Evolutionary conservation across 495 filamentous ascomycete species (phyloP).

Genomic region (Rhizodiscina lignyota): DNA sequence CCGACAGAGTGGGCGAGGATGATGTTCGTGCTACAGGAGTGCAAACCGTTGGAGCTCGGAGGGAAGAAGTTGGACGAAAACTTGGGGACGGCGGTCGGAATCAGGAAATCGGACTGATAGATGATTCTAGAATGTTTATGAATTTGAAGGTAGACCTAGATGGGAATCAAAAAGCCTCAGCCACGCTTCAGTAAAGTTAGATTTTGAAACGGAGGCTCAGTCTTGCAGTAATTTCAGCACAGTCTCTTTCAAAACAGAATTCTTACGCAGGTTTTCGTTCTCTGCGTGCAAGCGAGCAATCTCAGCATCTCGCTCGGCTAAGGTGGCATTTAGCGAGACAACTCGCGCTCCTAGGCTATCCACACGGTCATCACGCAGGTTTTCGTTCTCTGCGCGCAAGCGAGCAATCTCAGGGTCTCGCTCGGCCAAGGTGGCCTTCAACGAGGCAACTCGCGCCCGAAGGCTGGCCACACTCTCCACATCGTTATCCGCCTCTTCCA

Average conservation of each 20-base stretch:
- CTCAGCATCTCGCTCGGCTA: too few species aligned
- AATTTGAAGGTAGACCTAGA: neutral
- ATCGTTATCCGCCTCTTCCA: too few species aligned
- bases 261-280: neutral
- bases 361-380: too few species aligned
- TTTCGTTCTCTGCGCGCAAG: too few species aligned
- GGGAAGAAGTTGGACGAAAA: conserved; percentile 14
- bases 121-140: neutral
- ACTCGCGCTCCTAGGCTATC: too few species aligned
- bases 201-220: neutral
- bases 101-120: conserved; percentile 6
- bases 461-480: too few species aligned
- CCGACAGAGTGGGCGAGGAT: conserved; percentile 10
- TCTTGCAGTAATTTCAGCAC: neutral
- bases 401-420: too few species aligned
- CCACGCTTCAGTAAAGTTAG: too few species aligned
- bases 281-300: too few species aligned
- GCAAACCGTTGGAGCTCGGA: conserved; percentile 12
- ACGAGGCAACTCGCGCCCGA: too few species aligned
- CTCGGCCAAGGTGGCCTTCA: too few species aligned
- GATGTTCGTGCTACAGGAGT: conserved; percentile 14
- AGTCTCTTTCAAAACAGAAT: neutral
- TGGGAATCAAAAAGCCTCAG: conserved; percentile 19
- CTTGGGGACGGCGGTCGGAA: conserved; percentile 8
- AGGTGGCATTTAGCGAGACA: too few species aligned